Conservation (phyloP, 805 yeast species). For the Lipomyces japonicus region DNA sequence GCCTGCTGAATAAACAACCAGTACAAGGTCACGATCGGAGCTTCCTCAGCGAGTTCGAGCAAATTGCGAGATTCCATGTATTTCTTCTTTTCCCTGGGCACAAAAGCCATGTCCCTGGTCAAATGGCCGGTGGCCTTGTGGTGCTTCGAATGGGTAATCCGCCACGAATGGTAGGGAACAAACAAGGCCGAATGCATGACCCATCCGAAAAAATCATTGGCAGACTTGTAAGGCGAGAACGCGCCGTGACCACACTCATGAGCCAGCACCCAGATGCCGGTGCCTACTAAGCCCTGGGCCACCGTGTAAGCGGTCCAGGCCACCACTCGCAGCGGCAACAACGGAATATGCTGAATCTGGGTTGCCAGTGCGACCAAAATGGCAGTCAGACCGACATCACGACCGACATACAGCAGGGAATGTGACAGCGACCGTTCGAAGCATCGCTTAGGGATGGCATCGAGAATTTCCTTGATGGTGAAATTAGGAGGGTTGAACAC, state of each 20-base stretch:
- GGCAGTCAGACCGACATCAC: slow-evolving; percentile 51
- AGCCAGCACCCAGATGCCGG: slow-evolving; percentile 82
- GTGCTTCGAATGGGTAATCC: slow-evolving; percentile 77
- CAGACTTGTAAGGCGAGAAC: slow-evolving; percentile 64
- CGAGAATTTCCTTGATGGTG: slow-evolving; percentile 69
- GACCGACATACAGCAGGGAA: slow-evolving; percentile 61
- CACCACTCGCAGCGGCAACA: slow-evolving; percentile 45
- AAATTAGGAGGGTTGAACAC: slow-evolving; percentile 70
- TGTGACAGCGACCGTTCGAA: slow-evolving; percentile 57
- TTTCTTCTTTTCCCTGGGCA: slow-evolving; percentile 64
- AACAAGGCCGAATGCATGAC: slow-evolving; percentile 68
- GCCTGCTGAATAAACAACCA: slow-evolving; percentile 62
- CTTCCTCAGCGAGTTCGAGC: slow-evolving; percentile 62
- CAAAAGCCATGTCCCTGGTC: slow-evolving; percentile 78
- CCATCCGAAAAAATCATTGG: slow-evolving; percentile 83
- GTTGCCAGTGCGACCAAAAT: slow-evolving; percentile 48
- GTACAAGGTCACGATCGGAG: slow-evolving; percentile 63
- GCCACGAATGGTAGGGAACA: slow-evolving; percentile 89
- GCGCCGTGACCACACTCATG: slow-evolving; percentile 93
- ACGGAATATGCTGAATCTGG: slow-evolving; percentile 51
- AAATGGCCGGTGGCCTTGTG: slow-evolving; percentile 87
- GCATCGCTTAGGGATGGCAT: slow-evolving; percentile 70
- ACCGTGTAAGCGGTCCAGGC: slow-evolving; percentile 58
- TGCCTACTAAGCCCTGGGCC: slow-evolving; percentile 61
- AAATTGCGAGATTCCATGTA: slow-evolving; percentile 45